A percentile compares a stretch with the other conserved stretches of the same genome.
These are phyloP conservation scores for Butyriboletus loyo DNA, from an alignment of 768 basidiomycete species.

Conservation along the genomic window DNA sequence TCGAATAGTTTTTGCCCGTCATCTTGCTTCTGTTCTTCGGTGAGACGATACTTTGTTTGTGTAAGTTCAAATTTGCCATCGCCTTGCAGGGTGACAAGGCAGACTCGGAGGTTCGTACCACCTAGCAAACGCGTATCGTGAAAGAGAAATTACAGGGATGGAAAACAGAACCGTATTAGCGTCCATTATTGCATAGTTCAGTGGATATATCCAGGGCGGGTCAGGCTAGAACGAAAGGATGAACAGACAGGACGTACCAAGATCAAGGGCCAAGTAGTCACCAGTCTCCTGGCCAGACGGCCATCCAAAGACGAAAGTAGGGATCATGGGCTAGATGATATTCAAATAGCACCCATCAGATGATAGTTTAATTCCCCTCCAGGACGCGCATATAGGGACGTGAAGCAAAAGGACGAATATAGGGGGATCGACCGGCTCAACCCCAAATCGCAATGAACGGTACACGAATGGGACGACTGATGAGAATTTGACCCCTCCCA, in stretches of 20 bases:
- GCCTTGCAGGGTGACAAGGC: constrained; percentile 89
- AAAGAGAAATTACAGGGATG: neutral
- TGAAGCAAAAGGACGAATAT: neutral
- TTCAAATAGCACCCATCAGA: constrained; percentile 10
- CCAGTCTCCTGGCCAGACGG: constrained; percentile 88
- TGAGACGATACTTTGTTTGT: constrained; percentile 94
- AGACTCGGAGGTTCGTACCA: constrained; percentile 97
- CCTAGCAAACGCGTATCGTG: constrained; percentile 40
- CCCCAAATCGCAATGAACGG: neutral
- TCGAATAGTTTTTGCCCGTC: constrained; percentile 96
- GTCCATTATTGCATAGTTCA: neutral
- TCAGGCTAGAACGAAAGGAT: neutral
- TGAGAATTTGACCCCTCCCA: neutral
- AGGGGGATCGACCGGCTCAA: neutral
- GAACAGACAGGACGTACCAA: constrained; percentile 51
- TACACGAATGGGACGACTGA: neutral
- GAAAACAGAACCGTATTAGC: neutral
- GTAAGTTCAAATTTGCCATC: constrained; percentile 97
- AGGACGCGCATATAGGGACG: constrained; percentile 1
- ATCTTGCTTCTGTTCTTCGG: constrained; percentile 97
- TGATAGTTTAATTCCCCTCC: neutral
- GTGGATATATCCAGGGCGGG: neutral
- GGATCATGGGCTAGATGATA: constrained; percentile 79
- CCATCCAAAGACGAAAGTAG: constrained; percentile 96
- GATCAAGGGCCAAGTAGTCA: constrained; percentile 86